Evolutionary conservation across 1,284 basidiomycete genomes (phyloP).

Genomic region (Puccinia horiana): DNA sequence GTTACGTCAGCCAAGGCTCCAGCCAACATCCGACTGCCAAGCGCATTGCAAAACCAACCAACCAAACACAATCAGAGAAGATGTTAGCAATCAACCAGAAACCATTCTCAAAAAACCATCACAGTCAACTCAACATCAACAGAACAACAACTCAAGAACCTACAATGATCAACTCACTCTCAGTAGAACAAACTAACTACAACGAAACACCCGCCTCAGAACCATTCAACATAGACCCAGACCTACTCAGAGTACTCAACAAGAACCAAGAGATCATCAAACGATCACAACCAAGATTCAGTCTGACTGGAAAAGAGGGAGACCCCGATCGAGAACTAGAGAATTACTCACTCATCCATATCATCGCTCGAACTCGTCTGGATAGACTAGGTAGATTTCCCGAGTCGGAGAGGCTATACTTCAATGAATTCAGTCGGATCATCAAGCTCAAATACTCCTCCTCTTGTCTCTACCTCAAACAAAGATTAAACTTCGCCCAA

Average conservation of each 20-base stretch:
- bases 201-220: slow-evolving; percentile 15
- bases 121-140: background rate
- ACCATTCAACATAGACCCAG: slow-evolving; percentile 39
- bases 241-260: slow-evolving; percentile 14
- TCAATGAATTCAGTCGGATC: slow-evolving; percentile 29
- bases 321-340: background rate
- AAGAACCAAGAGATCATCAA: slow-evolving; percentile 41
- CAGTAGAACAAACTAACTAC: background rate
- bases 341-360: slow-evolving; percentile 1
- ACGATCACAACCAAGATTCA: background rate
- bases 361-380: slow-evolving; percentile 10
- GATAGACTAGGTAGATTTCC: slow-evolving; percentile 37
- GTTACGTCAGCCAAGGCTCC: background rate
- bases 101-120: background rate
- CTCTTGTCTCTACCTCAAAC: slow-evolving; percentile 16
- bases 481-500: slow-evolving; percentile 18
- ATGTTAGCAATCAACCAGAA: background rate
- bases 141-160: background rate
- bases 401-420: slow-evolving; percentile 37
- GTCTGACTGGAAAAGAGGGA: background rate
- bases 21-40: background rate
- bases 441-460: slow-evolving; percentile 29
- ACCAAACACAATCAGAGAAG: no score
- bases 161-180: background rate
- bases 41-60: no score